These are phyloP conservation scores for Malus orientalis DNA, from an alignment of 306 rosid species.

Conservation along the genomic window DNA sequence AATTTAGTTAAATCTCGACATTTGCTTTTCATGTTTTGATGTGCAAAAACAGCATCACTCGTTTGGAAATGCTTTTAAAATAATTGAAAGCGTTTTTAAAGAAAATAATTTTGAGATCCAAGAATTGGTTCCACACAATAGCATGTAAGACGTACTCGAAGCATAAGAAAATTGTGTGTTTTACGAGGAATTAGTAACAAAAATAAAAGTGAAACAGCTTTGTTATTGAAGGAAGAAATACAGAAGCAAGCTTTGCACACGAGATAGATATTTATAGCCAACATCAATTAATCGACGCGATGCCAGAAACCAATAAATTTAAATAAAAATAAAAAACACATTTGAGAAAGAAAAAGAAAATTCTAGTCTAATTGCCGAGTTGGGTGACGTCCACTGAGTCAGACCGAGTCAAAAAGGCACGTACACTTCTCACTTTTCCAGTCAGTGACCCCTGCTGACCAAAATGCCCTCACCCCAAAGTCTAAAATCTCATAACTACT, in stretches of 20 bases:
- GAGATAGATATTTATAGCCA: background rate
- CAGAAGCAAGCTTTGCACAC: no score
- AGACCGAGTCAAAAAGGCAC: background rate
- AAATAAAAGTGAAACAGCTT: background rate
- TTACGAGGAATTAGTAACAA: background rate
- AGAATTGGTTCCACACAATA: no score
- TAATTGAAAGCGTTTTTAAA: rapidly evolving
- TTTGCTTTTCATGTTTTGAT: no score
- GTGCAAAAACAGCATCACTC: no score
- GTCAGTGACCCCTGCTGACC: background rate
- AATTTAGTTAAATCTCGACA: no score
- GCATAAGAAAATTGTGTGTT: no score
- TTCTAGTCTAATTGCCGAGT: background rate
- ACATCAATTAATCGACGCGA: background rate
- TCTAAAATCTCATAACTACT: background rate
- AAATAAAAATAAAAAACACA: background rate
- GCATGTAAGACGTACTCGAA: no score
- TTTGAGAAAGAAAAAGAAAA: background rate
- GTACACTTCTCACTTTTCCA: background rate
- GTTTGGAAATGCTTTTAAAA: no score
- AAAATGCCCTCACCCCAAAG: background rate
- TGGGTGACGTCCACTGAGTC: background rate
- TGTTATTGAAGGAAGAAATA: background rate
- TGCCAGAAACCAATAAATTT: background rate
- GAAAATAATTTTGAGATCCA: no score